A percentile compares a stretch with the other conserved stretches of the same genome.
Conservation (phyloP, 1,284 basidiomycete genomes). For the Sutorius eximius region DNA sequence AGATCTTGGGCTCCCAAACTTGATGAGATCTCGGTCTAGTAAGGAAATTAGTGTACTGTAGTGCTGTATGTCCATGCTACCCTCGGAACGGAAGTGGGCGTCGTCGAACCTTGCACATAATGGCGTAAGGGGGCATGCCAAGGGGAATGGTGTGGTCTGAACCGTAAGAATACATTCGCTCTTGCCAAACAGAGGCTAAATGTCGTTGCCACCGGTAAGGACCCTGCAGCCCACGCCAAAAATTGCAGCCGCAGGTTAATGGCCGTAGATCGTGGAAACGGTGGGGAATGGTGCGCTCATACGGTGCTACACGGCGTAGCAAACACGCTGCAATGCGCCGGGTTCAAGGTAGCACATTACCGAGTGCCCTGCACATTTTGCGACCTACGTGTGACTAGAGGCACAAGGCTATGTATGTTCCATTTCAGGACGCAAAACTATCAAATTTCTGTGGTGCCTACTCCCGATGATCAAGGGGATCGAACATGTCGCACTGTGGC, state of each 20-base stretch:
- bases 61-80: too few relatives aligned
- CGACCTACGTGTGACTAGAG: too few relatives aligned
- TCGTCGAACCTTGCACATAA: background rate
- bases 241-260: background rate
- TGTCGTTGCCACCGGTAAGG: background rate
- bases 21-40: too few relatives aligned
- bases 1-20: too few relatives aligned
- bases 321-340: background rate
- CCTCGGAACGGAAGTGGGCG: background rate
- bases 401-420: background rate
- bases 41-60: too few relatives aligned
- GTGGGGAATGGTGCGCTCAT: background rate
- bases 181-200: background rate
- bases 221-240: background rate
- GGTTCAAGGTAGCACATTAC: background rate
- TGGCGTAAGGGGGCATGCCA: background rate
- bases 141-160: background rate
- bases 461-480: background rate
- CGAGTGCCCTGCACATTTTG: background rate
- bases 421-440: background rate
- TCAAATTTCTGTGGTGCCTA: background rate
- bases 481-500: background rate
- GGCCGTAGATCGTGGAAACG: constrained; percentile 1
- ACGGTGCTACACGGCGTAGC: background rate
- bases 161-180: background rate